Percentiles rank a stretch among this genome's conserved stretches.
Evolutionary conservation across 2,329 filamentous ascomycete genomes (phyloP).

Genomic region (Ramularia endophylla): DNA sequence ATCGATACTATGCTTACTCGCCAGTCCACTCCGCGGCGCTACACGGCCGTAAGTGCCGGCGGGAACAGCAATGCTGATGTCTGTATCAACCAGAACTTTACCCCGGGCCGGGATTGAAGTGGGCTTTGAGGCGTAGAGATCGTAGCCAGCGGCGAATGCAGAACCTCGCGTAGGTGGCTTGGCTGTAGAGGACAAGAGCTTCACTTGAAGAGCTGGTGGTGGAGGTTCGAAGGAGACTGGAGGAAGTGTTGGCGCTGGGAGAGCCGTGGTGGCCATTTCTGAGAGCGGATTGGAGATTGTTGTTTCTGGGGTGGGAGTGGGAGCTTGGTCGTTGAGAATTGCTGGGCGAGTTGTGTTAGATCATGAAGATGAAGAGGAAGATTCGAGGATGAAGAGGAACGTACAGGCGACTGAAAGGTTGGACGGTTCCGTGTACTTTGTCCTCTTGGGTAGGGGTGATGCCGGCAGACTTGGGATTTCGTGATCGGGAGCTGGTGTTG

Average conservation of each 20-base stretch:
- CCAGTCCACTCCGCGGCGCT: conserved; percentile 25
- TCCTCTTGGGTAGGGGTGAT: conserved; percentile 74
- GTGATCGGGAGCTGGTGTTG: conserved; percentile 32
- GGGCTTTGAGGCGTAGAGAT: conserved; percentile 71
- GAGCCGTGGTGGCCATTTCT: conserved; percentile 19
- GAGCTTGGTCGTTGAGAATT: conserved; percentile 32
- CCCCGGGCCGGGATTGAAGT: conserved; percentile 73
- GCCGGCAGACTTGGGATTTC: conserved; percentile 55
- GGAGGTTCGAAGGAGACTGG: conserved; percentile 31
- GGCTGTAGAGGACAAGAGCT: conserved; percentile 78
- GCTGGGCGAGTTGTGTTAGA: conserved; percentile 17
- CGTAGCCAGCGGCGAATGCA: conserved; percentile 86
- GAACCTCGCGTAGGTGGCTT: conserved; percentile 81
- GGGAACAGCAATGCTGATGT: conserved; percentile 85
- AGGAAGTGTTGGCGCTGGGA: conserved; percentile 22
- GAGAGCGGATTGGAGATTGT: conserved; percentile 20
- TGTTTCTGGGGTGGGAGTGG: conserved; percentile 30
- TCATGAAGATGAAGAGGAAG: background rate
- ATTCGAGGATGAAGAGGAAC: conserved; percentile 5
- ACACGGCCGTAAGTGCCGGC: conserved; percentile 76
- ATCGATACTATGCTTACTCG: conserved; percentile 84
- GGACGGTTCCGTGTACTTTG: conserved; percentile 55
- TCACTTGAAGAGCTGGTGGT: conserved; percentile 67
- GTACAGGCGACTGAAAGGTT: conserved; percentile 33
- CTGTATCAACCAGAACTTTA: conserved; percentile 82